Percentiles rank a stretch among this genome's conserved stretches.
Conservation (phyloP, 2,329 filamentous ascomycete species). For the Aureobasidium sp. region DNA sequence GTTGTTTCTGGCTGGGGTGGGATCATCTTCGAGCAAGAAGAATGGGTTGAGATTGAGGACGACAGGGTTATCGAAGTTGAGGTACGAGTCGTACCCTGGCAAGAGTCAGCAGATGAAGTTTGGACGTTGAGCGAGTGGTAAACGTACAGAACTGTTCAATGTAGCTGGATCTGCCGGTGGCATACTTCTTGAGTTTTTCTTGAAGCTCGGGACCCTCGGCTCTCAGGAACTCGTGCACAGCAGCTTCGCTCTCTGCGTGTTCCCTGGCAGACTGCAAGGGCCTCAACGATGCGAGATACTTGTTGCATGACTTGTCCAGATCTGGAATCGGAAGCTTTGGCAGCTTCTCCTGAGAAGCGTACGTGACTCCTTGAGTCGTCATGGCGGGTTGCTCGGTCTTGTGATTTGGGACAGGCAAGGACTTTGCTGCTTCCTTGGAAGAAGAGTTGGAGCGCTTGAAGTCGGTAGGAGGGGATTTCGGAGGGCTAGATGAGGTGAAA, state of each 20-base stretch:
- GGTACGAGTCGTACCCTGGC: slow-evolving; percentile 93
- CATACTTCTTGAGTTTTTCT: slow-evolving; percentile 83
- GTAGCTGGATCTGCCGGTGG: slow-evolving; percentile 83
- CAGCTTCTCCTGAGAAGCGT: slow-evolving; percentile 76
- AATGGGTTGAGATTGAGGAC: slow-evolving; percentile 97
- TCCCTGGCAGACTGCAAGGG: slow-evolving; percentile 76
- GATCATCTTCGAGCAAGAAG: slow-evolving; percentile 94
- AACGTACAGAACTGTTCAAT: slow-evolving; percentile 91
- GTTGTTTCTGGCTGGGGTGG: slow-evolving; percentile 90
- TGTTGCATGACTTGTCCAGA: slow-evolving; percentile 65
- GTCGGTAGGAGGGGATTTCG: slow-evolving; percentile 32
- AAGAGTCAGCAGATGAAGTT: not conserved
- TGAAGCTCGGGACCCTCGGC: slow-evolving; percentile 77
- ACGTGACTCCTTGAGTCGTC: slow-evolving; percentile 65
- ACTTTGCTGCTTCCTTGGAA: slow-evolving; percentile 45
- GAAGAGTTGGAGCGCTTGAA: slow-evolving; percentile 37
- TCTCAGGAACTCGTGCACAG: slow-evolving; percentile 74
- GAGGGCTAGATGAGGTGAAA: slow-evolving; percentile 38
- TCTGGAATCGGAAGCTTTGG: slow-evolving; percentile 91
- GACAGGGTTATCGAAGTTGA: slow-evolving; percentile 96
- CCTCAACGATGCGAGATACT: slow-evolving; percentile 68
- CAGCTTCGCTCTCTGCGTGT: slow-evolving; percentile 69
- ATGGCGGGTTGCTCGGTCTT: slow-evolving; percentile 42
- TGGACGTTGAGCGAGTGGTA: slow-evolving; percentile 23
- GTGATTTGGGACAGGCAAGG: slow-evolving; percentile 38